Evolutionary conservation across 805 yeast species (phyloP), one percentile per base, ranked within the genome.

Genomic region (Ogataea pilisensis): DNA sequence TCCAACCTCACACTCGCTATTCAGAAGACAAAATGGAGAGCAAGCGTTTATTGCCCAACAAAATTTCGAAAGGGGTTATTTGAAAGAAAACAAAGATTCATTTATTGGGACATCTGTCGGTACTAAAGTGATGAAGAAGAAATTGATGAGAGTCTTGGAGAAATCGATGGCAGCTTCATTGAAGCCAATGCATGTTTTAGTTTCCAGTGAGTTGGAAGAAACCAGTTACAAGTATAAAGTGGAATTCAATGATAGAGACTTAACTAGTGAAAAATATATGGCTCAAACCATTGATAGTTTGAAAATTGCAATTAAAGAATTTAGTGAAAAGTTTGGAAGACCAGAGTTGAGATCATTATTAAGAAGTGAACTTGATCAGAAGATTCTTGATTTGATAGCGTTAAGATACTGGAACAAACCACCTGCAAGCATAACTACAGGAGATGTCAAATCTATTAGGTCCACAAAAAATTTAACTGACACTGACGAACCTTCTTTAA

Each of bases 211-310:
- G 61, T 73, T 90, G 33, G 99, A 95, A 60, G 99, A 95, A 54
- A 79, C 97, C 0, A 69, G 93, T 1, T 93, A 93, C 60, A 80
- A 83, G 58, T 93, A 88, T 68, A 93, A 93, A 61, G 99, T 93
- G 19, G 97, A 93, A 62, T 93, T 89, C 64, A 93, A 93, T 58
- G 99, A 93, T 63, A 77, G 97, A 39, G 86, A 84, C 27, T 70
- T 93, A 48, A 93, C 99, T 0, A 95, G 98, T 13, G 93, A 89
- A 55, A 87, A 95, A 43, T 93, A 93, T 58, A 72, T 93, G 51
- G 95, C 97, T 18, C 91, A 86, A 57, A 87, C 93, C 41, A 78
- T 93, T 26, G 99, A 93, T 61, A 68, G 85, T 37, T 72, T 95
- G 56, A 93, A 93, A 61, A 70, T 85, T 30, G 82, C 88, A 0